A percentile compares a stretch with the other conserved stretches of the same genome.
Conservation (phyloP, 139 green algal species). For the Picochlorum sp. region DNA sequence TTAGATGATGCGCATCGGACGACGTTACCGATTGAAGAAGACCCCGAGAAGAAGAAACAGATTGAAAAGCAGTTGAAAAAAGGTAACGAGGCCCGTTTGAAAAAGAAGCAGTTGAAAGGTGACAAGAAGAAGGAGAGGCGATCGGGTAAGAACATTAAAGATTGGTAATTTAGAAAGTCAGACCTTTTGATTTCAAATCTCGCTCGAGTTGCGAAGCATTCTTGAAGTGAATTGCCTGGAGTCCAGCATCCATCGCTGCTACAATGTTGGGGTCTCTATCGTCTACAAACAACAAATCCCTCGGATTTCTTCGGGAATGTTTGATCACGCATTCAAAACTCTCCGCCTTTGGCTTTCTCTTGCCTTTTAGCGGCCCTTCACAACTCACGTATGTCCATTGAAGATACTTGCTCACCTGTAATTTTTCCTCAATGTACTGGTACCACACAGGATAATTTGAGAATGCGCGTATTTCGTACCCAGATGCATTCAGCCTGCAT, state of each 20-base stretch:
- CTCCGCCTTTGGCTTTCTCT: conserved; percentile 52
- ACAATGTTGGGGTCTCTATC: conserved; percentile 40
- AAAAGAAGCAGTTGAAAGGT: conserved; percentile 64
- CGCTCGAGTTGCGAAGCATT: conserved; percentile 22
- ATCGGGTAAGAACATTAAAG: conserved; percentile 41
- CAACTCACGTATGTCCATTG: conserved; percentile 83
- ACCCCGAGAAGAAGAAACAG: conserved; percentile 71
- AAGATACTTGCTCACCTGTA: conserved; percentile 57
- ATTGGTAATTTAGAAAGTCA: conserved; percentile 22
- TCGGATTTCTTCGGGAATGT: conserved; percentile 17
- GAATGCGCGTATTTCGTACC: conserved; percentile 59
- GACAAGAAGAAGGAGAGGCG: conserved; percentile 73
- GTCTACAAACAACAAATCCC: conserved; percentile 56
- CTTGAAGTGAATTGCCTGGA: conserved; percentile 41
- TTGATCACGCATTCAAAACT: conserved; percentile 35
- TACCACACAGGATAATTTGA: conserved; percentile 77
- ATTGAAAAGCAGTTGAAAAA: conserved; percentile 64
- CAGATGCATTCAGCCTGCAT: conserved; percentile 31
- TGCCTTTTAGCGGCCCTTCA: conserved; percentile 53
- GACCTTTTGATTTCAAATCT: conserved; percentile 25
- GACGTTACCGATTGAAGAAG: conserved; percentile 57
- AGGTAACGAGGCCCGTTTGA: conserved; percentile 64
- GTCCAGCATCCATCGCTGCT: conserved; percentile 25
- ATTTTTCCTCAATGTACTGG: conserved; percentile 69
- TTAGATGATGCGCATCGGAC: conserved; percentile 68